Evolutionary conservation across 1,284 basidiomycete genomes (phyloP).

Genomic region (Ustilago nuda): DNA sequence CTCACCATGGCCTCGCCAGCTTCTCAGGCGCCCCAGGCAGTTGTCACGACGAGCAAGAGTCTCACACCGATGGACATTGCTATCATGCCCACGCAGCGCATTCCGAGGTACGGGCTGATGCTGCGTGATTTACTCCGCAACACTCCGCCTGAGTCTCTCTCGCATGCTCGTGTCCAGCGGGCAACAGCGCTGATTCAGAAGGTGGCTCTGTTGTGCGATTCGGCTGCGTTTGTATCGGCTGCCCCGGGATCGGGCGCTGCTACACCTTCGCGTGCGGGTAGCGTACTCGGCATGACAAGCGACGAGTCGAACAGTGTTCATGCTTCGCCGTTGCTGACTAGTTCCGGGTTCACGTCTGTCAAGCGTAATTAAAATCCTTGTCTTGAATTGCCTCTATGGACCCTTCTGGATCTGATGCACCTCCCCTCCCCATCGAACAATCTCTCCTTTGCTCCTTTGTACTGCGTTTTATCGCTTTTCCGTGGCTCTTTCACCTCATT

Average conservation of each 20-base stretch:
- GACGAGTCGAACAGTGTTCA: slow-evolving; percentile 6
- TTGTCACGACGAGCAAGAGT: slow-evolving; percentile 30
- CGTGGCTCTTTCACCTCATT: neutral
- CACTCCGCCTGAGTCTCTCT: slow-evolving; percentile 57
- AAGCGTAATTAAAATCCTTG: slow-evolving; percentile 11
- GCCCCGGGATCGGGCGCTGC: slow-evolving; percentile 12
- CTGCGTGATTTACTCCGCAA: slow-evolving; percentile 59
- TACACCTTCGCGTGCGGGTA: slow-evolving; percentile 21
- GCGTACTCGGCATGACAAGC: slow-evolving; percentile 24
- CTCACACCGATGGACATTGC: slow-evolving; percentile 62
- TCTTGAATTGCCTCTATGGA: neutral
- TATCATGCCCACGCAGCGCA: slow-evolving; percentile 67
- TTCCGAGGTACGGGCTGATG: slow-evolving; percentile 61
- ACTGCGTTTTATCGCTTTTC: neutral
- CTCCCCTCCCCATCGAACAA: neutral
- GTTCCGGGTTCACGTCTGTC: slow-evolving; percentile 9
- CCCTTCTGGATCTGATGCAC: neutral
- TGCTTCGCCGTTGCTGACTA: slow-evolving; percentile 10
- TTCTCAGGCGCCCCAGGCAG: neutral
- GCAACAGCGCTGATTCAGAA: slow-evolving; percentile 41
- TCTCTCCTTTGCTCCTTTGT: neutral
- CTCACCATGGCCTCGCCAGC: slow-evolving; percentile 11
- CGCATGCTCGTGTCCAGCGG: slow-evolving; percentile 50
- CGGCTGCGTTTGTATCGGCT: slow-evolving; percentile 22
- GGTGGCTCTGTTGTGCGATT: slow-evolving; percentile 45